phyloP scores from a whole-genome alignment of 2,329 filamentous ascomycete genomes.

The Fusarium sp. region DNA sequence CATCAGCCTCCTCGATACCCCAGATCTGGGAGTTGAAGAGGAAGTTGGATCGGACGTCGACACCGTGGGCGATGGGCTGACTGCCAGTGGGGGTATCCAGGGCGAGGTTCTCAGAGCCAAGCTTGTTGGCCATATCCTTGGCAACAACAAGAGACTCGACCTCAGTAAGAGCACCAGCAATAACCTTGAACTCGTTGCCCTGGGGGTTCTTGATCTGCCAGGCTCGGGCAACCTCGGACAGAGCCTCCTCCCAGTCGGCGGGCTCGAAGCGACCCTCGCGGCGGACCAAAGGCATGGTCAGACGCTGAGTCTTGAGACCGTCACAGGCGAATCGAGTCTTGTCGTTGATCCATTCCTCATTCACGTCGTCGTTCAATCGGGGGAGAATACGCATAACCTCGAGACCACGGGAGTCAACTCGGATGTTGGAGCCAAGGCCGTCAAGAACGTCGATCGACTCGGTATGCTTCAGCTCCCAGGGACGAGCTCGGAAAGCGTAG shows the following conservation, averaged over 20 bases:
- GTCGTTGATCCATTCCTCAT: conserved; percentile 99
- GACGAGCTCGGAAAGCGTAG: conserved; percentile 95
- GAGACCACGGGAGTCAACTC: conserved; percentile 90
- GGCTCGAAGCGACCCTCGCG: conserved; percentile 92
- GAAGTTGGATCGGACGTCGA: conserved; percentile 95
- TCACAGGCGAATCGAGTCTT: conserved; percentile 97
- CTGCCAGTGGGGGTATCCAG: conserved; percentile 89
- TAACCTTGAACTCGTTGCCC: conserved; percentile 94
- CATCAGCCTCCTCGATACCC: conserved; percentile 94
- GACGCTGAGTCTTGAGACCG: conserved; percentile 93
- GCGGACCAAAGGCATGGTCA: conserved; percentile 92
- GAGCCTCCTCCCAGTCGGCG: conserved; percentile 93
- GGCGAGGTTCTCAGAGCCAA: conserved; percentile 95
- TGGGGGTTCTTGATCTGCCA: conserved; percentile 84
- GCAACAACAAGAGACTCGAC: conserved; percentile 94
- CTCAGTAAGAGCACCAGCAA: conserved; percentile 92
- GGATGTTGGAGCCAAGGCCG: conserved; percentile 92
- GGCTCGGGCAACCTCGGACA: conserved; percentile 86
- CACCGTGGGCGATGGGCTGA: conserved; percentile 87
- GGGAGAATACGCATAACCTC: conserved; percentile 97
- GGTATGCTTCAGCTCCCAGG: conserved; percentile 96
- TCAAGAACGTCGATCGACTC: conserved; percentile 97
- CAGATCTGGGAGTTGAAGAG: conserved; percentile 96
- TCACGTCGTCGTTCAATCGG: conserved; percentile 95
- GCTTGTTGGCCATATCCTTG: conserved; percentile 96